Evolutionary conservation across 768 basidiomycete genomes (phyloP).

Genomic region (Auriscalpium orientale): DNA sequence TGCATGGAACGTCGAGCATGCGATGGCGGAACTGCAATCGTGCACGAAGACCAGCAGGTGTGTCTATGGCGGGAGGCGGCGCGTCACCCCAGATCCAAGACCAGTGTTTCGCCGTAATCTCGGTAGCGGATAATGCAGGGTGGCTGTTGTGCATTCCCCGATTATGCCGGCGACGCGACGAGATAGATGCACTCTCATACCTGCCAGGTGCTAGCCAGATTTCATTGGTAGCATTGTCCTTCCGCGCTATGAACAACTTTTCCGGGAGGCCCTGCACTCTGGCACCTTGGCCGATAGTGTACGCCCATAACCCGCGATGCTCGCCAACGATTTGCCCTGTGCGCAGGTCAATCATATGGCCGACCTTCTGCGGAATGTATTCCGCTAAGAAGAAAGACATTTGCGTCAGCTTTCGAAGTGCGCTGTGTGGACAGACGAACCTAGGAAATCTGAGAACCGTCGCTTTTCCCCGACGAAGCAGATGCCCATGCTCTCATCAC

Average conservation of each 20-base stretch:
- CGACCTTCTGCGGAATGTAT: constrained; percentile 66
- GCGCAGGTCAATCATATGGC: constrained; percentile 53
- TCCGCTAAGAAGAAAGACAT: constrained; percentile 43
- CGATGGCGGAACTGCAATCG: constrained; percentile 64
- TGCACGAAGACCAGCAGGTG: constrained; percentile 38
- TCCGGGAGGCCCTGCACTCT: constrained; percentile 52
- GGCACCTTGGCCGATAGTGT: constrained; percentile 79
- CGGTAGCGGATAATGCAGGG: constrained; percentile 38
- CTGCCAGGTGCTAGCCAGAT: constrained; percentile 72
- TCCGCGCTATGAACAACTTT: constrained; percentile 67
- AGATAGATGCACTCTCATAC: constrained; percentile 28
- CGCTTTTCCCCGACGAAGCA: constrained; percentile 87
- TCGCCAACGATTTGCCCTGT: constrained; percentile 46
- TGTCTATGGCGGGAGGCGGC: constrained; percentile 40
- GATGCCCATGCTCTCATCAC: constrained; percentile 87
- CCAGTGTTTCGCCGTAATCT: constrained; percentile 40
- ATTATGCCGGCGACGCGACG: too few relatives aligned
- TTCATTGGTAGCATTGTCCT: constrained; percentile 53
- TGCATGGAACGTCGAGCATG: constrained; percentile 48
- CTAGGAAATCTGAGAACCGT: constrained; percentile 65
- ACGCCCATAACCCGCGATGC: constrained; percentile 78
- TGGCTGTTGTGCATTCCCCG: constrained; percentile 40
- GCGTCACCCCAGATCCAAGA: constrained; percentile 71
- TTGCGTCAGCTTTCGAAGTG: neutral
- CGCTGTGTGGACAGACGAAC: constrained; percentile 30